These are phyloP conservation scores for Roridomyces roridus DNA, from an alignment of 768 basidiomycete genomes.

Conservation along the genomic window DNA sequence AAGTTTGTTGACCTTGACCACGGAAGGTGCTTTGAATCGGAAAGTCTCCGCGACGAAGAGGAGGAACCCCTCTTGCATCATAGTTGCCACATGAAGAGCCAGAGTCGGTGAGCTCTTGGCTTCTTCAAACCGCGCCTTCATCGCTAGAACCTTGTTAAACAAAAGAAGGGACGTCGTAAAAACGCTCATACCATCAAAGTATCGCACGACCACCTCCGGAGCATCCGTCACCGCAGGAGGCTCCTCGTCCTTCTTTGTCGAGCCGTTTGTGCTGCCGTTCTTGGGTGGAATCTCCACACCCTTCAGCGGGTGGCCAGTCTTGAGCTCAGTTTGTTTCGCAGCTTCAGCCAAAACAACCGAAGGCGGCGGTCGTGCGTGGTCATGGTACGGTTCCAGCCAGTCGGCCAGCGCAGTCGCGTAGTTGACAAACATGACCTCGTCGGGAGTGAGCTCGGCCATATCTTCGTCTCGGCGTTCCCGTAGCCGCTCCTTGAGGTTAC, in stretches of 20 bases:
- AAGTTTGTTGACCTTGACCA: conserved; percentile 77
- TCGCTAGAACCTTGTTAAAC: conserved; percentile 43
- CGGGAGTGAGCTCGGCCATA: conserved; percentile 67
- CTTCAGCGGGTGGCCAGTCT: conserved; percentile 71
- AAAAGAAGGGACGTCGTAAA: not conserved
- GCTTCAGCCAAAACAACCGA: conserved; percentile 76
- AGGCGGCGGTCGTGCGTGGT: conserved; percentile 74
- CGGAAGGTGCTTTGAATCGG: conserved; percentile 74
- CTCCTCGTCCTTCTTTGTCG: conserved; percentile 74
- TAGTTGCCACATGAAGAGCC: conserved; percentile 72
- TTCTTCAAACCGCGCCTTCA: conserved; percentile 58
- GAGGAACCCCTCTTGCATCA: conserved; percentile 83
- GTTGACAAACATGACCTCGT: conserved; percentile 63
- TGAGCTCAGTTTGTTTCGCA: conserved; percentile 72
- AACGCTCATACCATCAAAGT: conserved; percentile 65
- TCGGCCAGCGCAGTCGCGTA: conserved; percentile 68
- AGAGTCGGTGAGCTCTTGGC: conserved; percentile 55
- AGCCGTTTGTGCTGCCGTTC: conserved; percentile 48
- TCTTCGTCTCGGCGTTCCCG: conserved; percentile 55
- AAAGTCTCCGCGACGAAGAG: conserved; percentile 71
- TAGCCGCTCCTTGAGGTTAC: conserved; percentile 64
- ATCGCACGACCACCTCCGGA: conserved; percentile 56
- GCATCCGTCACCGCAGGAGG: conserved; percentile 68
- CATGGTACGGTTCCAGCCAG: conserved; percentile 82
- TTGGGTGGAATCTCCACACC: conserved; percentile 60